Conservation (phyloP, 2,329 filamentous ascomycete species). For the Thyridium curvatum region DNA sequence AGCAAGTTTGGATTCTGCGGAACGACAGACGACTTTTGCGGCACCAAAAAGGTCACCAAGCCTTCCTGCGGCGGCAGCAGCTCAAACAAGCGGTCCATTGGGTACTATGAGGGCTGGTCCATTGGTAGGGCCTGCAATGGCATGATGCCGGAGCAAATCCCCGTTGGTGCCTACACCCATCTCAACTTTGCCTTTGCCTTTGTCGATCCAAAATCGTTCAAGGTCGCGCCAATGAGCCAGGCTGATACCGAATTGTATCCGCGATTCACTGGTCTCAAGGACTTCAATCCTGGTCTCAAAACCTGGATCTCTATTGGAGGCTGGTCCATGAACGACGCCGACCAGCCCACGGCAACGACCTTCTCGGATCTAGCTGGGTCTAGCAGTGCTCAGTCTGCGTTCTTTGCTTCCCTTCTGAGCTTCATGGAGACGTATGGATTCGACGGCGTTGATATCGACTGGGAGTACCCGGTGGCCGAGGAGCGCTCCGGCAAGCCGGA, state of each 20-base stretch:
- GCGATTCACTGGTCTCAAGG: constrained; percentile 14
- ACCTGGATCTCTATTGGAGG: constrained; percentile 25
- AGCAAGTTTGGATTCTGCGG: constrained; percentile 25
- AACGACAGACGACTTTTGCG: constrained; percentile 18
- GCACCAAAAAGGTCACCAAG: constrained; percentile 11
- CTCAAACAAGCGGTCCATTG: constrained; percentile 16
- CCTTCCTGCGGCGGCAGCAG: constrained; percentile 3
- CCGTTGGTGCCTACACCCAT: constrained; percentile 13
- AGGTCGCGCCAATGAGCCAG: constrained; percentile 10
- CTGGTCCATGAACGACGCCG: constrained; percentile 21
- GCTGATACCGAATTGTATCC: constrained; percentile 9
- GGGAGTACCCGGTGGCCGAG: constrained; percentile 19
- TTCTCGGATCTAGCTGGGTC: constrained; percentile 10
- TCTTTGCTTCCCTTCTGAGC: constrained; percentile 5
- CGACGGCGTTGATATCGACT: no score
- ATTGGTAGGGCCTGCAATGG: no score
- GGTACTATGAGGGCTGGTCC: constrained; percentile 25
- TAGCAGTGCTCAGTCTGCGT: constrained; percentile 6
- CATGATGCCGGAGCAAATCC: no score
- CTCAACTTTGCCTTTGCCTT: constrained; percentile 20
- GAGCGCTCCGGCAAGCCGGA: constrained; percentile 10
- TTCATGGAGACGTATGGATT: constrained; percentile 10
- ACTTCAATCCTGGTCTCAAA: constrained; percentile 13
- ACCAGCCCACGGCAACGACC: constrained; percentile 6
- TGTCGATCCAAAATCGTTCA: constrained; percentile 13